These are phyloP conservation scores for Vigna mungo DNA, from an alignment of 306 rosid genomes.

Conservation along the genomic window DNA sequence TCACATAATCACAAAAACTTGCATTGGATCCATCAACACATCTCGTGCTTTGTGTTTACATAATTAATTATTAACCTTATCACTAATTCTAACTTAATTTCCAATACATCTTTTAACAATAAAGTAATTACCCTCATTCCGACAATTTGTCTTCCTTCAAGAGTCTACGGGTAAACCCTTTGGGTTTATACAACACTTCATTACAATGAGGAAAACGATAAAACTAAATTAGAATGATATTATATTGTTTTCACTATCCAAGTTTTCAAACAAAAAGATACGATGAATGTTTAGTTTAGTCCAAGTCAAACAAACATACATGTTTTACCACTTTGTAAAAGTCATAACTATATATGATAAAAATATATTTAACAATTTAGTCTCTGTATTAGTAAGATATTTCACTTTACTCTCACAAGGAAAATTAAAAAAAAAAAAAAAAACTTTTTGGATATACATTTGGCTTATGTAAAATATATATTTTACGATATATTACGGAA, in stretches of 20 bases:
- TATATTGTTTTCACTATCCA: not conserved
- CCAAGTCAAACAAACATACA: not conserved
- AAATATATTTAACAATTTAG: not conserved
- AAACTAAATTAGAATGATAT: not conserved
- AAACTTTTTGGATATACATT: too few relatives aligned
- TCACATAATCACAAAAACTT: not conserved
- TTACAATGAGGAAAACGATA: not conserved
- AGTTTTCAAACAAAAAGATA: too few relatives aligned
- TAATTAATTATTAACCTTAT: not conserved
- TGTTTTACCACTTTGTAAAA: too few relatives aligned
- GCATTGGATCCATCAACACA: slow-evolving; percentile 36
- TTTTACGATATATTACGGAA: too few relatives aligned
- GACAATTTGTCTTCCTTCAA: slow-evolving; percentile 13
- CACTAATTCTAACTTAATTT: slow-evolving; percentile 1
- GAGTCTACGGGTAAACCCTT: not conserved
- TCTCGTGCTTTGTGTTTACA: slow-evolving; percentile 7
- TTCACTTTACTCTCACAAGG: too few relatives aligned
- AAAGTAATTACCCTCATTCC: not conserved
- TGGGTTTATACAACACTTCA: not conserved
- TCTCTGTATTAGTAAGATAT: too few relatives aligned
- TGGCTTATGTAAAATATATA: too few relatives aligned
- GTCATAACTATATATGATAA: not conserved
- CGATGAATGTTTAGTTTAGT: not conserved
- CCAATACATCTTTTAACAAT: not conserved
- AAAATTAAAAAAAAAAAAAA: too few relatives aligned